phyloP scores from a whole-genome alignment of 495 filamentous ascomycete species.

The Aspergillus carlsbadensis region DNA sequence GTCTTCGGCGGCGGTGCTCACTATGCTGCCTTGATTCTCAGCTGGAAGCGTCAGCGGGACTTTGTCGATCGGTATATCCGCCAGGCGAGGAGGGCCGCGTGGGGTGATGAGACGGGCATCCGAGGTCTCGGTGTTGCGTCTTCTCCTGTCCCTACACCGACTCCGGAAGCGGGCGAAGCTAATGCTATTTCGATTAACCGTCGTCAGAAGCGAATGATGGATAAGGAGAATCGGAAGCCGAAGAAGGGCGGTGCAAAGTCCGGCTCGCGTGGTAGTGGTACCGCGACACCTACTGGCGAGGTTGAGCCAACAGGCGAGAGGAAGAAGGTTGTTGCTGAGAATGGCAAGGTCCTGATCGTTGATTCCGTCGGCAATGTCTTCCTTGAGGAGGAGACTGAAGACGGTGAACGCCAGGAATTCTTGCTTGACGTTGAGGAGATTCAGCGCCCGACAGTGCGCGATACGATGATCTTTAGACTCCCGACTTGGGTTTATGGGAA shows the following conservation, averaged over 20 bases:
- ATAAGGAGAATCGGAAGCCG: constrained; percentile 74
- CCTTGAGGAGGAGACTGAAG: constrained; percentile 83
- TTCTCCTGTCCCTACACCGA: constrained; percentile 37
- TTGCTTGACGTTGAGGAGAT: constrained; percentile 77
- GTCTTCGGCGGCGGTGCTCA: constrained; percentile 81
- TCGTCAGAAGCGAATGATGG: constrained; percentile 82
- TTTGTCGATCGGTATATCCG: constrained; percentile 90
- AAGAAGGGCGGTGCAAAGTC: constrained; percentile 40
- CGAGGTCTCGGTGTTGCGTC: constrained; percentile 67
- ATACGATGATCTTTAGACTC: constrained; percentile 69
- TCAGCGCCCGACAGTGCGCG: constrained; percentile 58
- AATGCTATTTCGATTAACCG: constrained; percentile 69
- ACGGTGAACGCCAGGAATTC: constrained; percentile 78
- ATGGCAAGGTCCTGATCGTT: constrained; percentile 91
- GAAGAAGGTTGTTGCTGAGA: constrained; percentile 85
- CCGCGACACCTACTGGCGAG: constrained; percentile 49
- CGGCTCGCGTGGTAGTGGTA: constrained; percentile 41
- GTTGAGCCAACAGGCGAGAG: constrained; percentile 63
- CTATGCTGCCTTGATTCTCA: constrained; percentile 77
- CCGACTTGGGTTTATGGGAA: constrained; percentile 64
- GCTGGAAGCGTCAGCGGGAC: constrained; percentile 84
- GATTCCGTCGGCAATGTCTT: constrained; percentile 90
- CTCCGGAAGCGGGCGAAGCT: constrained; percentile 37
- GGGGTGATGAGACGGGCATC: constrained; percentile 75
- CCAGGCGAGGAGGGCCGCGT: constrained; percentile 82